These are phyloP conservation scores for Lachnellula willkommii DNA, from an alignment of 2,329 filamentous ascomycete genomes.

Conservation along the genomic window DNA sequence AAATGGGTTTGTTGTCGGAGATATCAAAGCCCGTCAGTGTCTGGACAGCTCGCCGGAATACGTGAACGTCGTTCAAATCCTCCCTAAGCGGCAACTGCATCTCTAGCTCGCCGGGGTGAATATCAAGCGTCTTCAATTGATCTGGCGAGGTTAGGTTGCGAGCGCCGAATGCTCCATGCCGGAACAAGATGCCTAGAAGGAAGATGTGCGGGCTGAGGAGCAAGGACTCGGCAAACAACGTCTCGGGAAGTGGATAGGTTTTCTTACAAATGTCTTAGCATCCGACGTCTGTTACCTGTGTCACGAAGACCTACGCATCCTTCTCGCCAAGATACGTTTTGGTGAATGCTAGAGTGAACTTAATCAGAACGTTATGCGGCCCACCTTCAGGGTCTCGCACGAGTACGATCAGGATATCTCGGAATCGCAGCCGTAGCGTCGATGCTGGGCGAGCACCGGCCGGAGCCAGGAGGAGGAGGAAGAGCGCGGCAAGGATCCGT, in stretches of 20 bases:
- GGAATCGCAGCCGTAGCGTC: not conserved
- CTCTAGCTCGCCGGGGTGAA: not conserved
- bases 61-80: not conserved
- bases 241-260: not conserved
- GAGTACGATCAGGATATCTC: not conserved
- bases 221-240: not conserved
- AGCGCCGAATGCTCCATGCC: not conserved
- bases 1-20: not conserved
- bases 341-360: constrained; percentile 5
- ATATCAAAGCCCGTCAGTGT: not conserved
- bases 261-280: too few relatives aligned
- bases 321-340: constrained; percentile 4
- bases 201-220: not conserved
- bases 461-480: not conserved
- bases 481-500: not conserved
- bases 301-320: constrained; percentile 1
- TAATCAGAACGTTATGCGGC: constrained; percentile 1
- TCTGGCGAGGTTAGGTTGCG: not conserved
- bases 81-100: not conserved
- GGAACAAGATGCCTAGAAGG: not conserved
- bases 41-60: not conserved
- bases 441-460: not conserved
- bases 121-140: not conserved
- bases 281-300: not conserved
- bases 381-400: not conserved